Percentiles rank a stretch among this genome's conserved stretches.
phyloP scores from a whole-genome alignment of 208 protist species.

The Endotrypanum monterogeii region DNA sequence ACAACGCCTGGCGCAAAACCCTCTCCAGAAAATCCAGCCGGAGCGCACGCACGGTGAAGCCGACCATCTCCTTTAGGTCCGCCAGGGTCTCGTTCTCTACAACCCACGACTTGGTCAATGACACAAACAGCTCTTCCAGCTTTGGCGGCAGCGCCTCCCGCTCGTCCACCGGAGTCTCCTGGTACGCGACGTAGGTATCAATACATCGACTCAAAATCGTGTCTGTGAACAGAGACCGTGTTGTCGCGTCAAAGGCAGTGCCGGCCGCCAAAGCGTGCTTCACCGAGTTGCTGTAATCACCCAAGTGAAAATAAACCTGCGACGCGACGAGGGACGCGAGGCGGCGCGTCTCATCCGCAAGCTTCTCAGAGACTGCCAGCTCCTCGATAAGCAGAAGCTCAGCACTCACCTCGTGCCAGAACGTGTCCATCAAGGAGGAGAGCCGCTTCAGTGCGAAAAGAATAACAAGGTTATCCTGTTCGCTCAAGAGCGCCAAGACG shows the following conservation, averaged over 20 bases:
- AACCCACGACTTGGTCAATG: constrained; percentile 81
- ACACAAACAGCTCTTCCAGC: constrained; percentile 82
- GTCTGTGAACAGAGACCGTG: constrained; percentile 82
- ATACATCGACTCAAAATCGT: constrained; percentile 95
- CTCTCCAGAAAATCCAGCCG: constrained; percentile 88
- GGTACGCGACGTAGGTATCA: constrained; percentile 92
- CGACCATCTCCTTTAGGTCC: constrained; percentile 86
- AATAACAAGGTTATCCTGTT: constrained; percentile 70
- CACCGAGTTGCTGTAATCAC: constrained; percentile 95
- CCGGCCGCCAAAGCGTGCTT: constrained; percentile 95
- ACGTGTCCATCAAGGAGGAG: constrained; percentile 78
- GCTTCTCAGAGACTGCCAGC: constrained; percentile 58
- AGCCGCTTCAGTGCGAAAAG: constrained; percentile 82
- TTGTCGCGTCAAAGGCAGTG: constrained; percentile 92
- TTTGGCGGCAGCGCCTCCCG: constrained; percentile 65
- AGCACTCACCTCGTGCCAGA: constrained; percentile 88
- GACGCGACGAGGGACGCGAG: constrained; percentile 93
- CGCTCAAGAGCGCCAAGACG: constrained; percentile 76
- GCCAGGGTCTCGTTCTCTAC: constrained; percentile 58
- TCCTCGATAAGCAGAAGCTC: constrained; percentile 86
- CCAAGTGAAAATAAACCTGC: constrained; percentile 98
- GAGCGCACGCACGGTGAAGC: constrained; percentile 87
- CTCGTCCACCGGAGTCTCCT: constrained; percentile 39
- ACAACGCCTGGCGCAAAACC: constrained; percentile 71
- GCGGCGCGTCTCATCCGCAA: constrained; percentile 63